A percentile compares a stretch with the other conserved stretches of the same genome.
Evolutionary conservation across 1,284 basidiomycete genomes (phyloP).

Genomic region (Ganoderma resinaceum): DNA sequence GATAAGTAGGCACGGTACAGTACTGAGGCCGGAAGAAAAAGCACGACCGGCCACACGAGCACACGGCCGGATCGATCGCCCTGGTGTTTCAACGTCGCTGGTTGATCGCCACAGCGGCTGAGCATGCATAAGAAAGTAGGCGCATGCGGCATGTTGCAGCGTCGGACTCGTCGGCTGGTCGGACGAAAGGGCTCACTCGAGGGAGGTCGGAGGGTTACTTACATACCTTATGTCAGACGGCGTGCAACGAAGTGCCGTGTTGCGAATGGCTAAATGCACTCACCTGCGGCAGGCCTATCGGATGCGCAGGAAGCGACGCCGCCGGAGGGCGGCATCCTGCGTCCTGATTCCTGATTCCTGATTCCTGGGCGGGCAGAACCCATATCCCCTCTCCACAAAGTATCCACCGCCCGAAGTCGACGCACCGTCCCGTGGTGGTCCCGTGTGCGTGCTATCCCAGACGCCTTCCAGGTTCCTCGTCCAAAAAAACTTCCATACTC

Average conservation of each 20-base stretch:
- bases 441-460: too few relatives aligned
- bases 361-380: too few relatives aligned
- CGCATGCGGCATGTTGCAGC: too few relatives aligned
- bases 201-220: neutral
- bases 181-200: neutral
- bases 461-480: too few relatives aligned
- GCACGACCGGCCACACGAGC: too few relatives aligned
- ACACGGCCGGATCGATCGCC: too few relatives aligned
- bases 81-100: neutral
- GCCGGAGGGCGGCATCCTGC: neutral
- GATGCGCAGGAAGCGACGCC: neutral
- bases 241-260: too few relatives aligned
- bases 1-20: neutral
- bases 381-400: neutral
- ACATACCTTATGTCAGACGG: neutral
- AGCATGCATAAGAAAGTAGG: too few relatives aligned
- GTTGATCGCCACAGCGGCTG: neutral
- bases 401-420: neutral
- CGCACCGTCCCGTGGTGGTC: too few relatives aligned
- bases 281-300: neutral
- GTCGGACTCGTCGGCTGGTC: neutral
- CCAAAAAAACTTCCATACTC: too few relatives aligned
- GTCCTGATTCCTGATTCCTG: too few relatives aligned
- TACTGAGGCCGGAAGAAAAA: too few relatives aligned
- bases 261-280: slow-evolving; percentile 7